Base-by-base conservation (phyloP, 2,329 filamentous ascomycete species). In the Aphanocladium album region DNA sequence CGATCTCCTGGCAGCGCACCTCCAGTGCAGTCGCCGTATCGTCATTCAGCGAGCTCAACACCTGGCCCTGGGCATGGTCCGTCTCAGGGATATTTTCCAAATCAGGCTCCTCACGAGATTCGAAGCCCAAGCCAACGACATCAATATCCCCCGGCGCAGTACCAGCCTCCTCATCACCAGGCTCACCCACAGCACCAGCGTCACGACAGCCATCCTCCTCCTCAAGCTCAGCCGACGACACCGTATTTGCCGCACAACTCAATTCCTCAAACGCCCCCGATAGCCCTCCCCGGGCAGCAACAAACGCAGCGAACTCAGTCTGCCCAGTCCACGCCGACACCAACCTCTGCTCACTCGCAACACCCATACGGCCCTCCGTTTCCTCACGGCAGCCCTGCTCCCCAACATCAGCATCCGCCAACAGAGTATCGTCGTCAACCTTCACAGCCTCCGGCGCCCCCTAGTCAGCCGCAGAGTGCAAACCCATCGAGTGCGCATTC, bases 341-440 rank as follows among this genome's bases (percentile, higher is more conserved):
- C 84, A n/a, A 85, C 83, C 7, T 86, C 84, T 43, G 80, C 83
- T 17, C 83, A 86, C 51, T 82, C 80, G 67, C 83, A 86, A 70
- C 80, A 80, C 50, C 78, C 79, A 9, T 83, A 80, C 65, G 79
- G 79, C 14, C 71, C 74, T 59, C 76, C 80, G 30, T 83, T 80
- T 64, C 71, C 69, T 25, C 82, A 83, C 63, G 79, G 77, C 43
- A 87, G 84, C 66, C 84, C 84, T 52, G 71, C 80, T 47, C 71
- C 76, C 46, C 70, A 77, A 37, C 70, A 77, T 37, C 80, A 79
- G 61, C 75, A 74, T 56, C 76, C 73, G 46, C 73, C 75, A 43
- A 69, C 73, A 39, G 76, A 78, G 27, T 75, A 74, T 65, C 76
- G 70, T 64, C 79, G 80, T 52, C 80, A 80, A 61, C 74, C 74